These are phyloP conservation scores for Flaveria ramosissima DNA, from an alignment of 129 eudicot species.

Conservation along the genomic window DNA sequence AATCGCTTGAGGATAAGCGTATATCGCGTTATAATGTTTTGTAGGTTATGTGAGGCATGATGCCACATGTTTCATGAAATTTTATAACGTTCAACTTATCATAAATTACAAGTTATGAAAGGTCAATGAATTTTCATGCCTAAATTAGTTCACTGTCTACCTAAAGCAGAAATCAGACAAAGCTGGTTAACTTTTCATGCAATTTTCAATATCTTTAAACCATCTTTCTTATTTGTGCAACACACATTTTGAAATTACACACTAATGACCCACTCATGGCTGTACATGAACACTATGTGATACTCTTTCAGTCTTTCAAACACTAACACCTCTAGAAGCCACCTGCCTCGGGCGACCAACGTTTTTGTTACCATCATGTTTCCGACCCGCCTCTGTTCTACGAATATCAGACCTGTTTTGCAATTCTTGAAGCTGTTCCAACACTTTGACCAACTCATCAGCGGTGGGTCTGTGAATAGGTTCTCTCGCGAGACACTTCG, in stretches of 20 bases:
- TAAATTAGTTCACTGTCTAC: background rate
- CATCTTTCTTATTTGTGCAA: background rate
- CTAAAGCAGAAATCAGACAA: background rate
- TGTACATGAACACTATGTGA: conserved; percentile 17
- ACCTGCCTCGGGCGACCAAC: conserved; percentile 39
- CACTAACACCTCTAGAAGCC: conserved; percentile 33
- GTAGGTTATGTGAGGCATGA: too few relatives aligned
- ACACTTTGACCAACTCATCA: conserved; percentile 59
- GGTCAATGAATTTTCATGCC: background rate
- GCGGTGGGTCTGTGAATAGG: conserved; percentile 70
- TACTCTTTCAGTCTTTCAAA: conserved; percentile 4
- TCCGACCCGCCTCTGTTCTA: conserved; percentile 36
- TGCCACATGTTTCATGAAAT: background rate
- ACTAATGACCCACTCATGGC: conserved; percentile 21
- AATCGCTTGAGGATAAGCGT: too few relatives aligned
- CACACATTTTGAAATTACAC: conserved; percentile 1
- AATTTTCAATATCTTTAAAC: conserved; percentile 1
- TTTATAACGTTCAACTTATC: too few relatives aligned
- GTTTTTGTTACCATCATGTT: conserved; percentile 30
- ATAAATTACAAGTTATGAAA: background rate
- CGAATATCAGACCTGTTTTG: conserved; percentile 33
- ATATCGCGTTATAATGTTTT: too few relatives aligned
- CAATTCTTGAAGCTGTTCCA: conserved; percentile 64
- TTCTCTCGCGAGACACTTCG: conserved; percentile 63
- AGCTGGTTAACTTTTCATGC: background rate